Evolutionary conservation across 2,329 filamentous ascomycete genomes (phyloP).

Genomic region (Septoria petroselini): DNA sequence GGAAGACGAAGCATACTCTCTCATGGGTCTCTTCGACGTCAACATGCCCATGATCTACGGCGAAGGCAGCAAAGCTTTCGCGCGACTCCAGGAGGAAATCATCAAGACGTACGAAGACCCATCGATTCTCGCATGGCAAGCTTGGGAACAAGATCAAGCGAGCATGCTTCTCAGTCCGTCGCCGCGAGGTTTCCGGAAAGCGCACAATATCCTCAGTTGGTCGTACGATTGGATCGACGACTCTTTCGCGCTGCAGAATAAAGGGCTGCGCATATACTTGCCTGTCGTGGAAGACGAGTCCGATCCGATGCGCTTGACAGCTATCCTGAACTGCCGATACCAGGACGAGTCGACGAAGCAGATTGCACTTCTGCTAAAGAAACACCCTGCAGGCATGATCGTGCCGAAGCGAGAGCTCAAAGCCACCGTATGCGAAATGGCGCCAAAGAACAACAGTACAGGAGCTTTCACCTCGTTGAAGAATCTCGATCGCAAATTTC

Average conservation of each 20-base stretch:
- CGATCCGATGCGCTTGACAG: constrained; percentile 17
- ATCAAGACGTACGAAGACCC: constrained; percentile 29
- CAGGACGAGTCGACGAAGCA: constrained; percentile 13
- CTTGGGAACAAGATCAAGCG: constrained; percentile 22
- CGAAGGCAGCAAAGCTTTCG: constrained; percentile 29
- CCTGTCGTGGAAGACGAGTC: constrained; percentile 15
- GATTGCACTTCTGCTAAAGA: constrained; percentile 19
- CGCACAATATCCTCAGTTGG: constrained; percentile 25
- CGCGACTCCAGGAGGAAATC: constrained; percentile 32
- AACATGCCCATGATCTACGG: constrained; percentile 32
- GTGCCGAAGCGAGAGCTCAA: constrained; percentile 21
- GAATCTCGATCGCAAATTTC: constrained; percentile 19
- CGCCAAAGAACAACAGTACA: constrained; percentile 13
- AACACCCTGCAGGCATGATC: constrained; percentile 20
- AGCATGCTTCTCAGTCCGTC: constrained; percentile 23
- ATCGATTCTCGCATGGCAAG: constrained; percentile 29
- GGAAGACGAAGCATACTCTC: constrained; percentile 28
- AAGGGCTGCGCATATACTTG: constrained; percentile 25
- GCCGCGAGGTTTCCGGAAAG: constrained; percentile 22
- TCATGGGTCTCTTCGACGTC: constrained; percentile 31
- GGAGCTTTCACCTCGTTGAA: constrained; percentile 20
- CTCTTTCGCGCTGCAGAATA: constrained; percentile 24
- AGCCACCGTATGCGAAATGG: constrained; percentile 23
- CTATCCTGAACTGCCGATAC: constrained; percentile 27
- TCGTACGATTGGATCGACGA: constrained; percentile 25